These are phyloP conservation scores for Verticillium klebahnii DNA, from an alignment of 2,329 filamentous ascomycete genomes.

Conservation along the genomic window DNA sequence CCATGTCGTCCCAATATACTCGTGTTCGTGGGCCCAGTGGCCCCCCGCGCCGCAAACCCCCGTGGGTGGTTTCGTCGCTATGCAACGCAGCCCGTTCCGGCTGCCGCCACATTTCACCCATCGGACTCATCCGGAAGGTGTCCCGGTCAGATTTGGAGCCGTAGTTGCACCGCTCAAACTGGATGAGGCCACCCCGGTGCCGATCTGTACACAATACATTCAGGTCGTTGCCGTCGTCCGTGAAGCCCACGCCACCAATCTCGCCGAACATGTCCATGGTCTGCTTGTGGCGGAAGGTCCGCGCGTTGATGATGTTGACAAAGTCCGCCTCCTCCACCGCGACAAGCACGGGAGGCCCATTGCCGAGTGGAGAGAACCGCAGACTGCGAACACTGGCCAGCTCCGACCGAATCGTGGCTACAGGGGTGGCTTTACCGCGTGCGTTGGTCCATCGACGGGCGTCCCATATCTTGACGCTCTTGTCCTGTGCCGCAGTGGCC, in stretches of 20 bases:
- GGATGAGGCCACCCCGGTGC: slow-evolving; percentile 61
- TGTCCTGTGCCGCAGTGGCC: slow-evolving; percentile 75
- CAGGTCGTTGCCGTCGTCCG: slow-evolving; percentile 64
- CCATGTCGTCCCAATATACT: slow-evolving; percentile 13
- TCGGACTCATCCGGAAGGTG: not conserved
- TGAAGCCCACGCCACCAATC: slow-evolving; percentile 63
- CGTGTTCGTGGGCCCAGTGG: not conserved
- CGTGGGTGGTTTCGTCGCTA: not conserved
- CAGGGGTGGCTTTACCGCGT: slow-evolving; percentile 39
- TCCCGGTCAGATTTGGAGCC: not conserved
- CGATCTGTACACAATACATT: slow-evolving; percentile 63
- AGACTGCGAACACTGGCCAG: slow-evolving; percentile 67
- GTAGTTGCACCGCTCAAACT: slow-evolving; percentile 47
- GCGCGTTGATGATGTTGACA: slow-evolving; percentile 65
- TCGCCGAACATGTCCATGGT: slow-evolving; percentile 71
- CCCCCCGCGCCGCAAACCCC: not conserved
- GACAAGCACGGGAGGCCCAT: slow-evolving; percentile 61
- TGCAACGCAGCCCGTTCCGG: not conserved
- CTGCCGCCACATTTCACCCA: not conserved
- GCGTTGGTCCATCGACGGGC: slow-evolving; percentile 62
- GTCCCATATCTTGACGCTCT: slow-evolving; percentile 70
- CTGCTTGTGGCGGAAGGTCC: slow-evolving; percentile 61
- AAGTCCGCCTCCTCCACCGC: slow-evolving; percentile 74
- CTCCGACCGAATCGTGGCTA: slow-evolving; percentile 55
- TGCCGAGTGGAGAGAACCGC: slow-evolving; percentile 67